Evolutionary conservation across 176 grass and related monocot species (phyloP).

Genomic region (Phyllostachys edulis): DNA sequence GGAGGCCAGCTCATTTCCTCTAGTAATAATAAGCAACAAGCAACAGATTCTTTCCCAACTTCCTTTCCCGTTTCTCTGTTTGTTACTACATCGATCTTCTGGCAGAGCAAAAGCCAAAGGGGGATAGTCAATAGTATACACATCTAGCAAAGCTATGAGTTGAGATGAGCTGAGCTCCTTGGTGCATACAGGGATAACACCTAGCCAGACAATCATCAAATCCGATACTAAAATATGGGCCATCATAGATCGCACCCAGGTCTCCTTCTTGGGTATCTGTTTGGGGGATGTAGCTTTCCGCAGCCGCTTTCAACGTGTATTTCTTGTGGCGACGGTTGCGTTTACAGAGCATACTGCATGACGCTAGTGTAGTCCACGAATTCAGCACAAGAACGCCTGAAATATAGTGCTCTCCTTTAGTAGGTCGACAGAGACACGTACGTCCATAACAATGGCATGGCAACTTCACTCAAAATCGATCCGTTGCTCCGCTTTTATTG

Average conservation of each 20-base stretch:
- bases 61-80: not conserved
- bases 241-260: slow-evolving; percentile 49
- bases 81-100: not conserved
- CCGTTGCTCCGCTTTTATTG: not conserved
- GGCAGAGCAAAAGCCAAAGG: too few species aligned
- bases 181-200: not conserved
- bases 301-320: slow-evolving; percentile 2
- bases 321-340: slow-evolving; percentile 31
- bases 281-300: slow-evolving; percentile 40
- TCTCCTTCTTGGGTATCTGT: slow-evolving; percentile 9
- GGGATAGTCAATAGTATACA: too few species aligned
- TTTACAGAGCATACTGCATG: not conserved
- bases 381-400: slow-evolving; percentile 14
- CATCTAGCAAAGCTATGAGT: too few species aligned
- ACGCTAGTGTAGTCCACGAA: slow-evolving; percentile 39
- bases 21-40: not conserved
- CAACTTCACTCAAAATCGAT: not conserved
- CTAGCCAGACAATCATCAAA: slow-evolving; percentile 18
- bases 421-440: not conserved
- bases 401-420: slow-evolving; percentile 11
- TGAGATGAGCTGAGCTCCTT: not conserved
- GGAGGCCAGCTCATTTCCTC: not conserved
- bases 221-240: slow-evolving; percentile 25
- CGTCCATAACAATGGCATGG: not conserved
- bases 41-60: not conserved